phyloP scores from a whole-genome alignment of 1,284 basidiomycete genomes.

The Rhodotorula sp. region DNA sequence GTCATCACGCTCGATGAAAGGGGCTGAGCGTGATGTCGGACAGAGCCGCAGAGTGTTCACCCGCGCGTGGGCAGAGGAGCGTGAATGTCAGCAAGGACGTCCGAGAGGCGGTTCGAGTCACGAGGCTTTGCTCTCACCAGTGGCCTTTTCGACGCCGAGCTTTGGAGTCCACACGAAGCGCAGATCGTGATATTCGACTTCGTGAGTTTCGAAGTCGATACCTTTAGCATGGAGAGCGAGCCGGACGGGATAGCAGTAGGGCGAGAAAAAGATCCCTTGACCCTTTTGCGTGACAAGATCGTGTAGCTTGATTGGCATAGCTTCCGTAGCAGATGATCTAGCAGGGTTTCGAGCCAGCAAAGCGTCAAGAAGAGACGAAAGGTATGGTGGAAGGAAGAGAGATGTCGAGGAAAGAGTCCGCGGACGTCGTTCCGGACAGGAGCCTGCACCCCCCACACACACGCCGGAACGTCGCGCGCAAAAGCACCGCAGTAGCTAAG shows the following conservation, averaged over 20 bases:
- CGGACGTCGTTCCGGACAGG: no score
- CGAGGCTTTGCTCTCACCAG: slow-evolving; percentile 5
- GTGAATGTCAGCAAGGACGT: no score
- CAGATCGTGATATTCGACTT: slow-evolving; percentile 23
- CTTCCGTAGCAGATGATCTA: neutral
- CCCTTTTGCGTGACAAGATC: slow-evolving; percentile 16
- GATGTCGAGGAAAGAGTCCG: no score
- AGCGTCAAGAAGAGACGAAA: neutral
- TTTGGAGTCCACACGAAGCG: slow-evolving; percentile 15
- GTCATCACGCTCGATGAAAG: slow-evolving; percentile 18
- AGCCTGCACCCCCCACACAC: no score
- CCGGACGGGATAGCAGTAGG: slow-evolving; percentile 11
- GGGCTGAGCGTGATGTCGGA: slow-evolving; percentile 3
- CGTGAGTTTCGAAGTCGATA: slow-evolving; percentile 9
- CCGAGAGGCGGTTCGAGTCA: no score
- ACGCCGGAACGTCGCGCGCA: no score
- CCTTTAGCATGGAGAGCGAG: slow-evolving; percentile 15
- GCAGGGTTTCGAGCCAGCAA: neutral
- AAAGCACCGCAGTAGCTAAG: no score
- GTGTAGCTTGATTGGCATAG: slow-evolving; percentile 12
- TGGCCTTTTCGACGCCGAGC: slow-evolving; percentile 12
- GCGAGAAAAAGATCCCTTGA: slow-evolving; percentile 14
- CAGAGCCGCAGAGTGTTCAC: no score
- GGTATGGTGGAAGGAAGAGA: no score
- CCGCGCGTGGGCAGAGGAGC: no score